Evolutionary conservation across 257 asterid genomes (phyloP), one percentile per base, ranked within the genome.

Genomic region (Salvia miltiorrhiza): DNA sequence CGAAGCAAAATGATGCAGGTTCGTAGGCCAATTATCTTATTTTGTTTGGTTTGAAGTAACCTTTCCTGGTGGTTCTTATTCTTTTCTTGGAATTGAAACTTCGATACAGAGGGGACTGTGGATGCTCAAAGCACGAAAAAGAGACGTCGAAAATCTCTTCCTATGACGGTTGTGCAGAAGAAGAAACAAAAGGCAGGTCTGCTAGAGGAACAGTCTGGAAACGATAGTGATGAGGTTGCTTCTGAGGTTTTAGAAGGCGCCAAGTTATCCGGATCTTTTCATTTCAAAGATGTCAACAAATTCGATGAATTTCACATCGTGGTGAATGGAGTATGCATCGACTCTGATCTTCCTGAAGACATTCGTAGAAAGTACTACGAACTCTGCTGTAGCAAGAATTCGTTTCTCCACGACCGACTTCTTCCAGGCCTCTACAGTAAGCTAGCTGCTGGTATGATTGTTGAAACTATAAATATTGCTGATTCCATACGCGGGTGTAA

Each of bases 1-100:
- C 81, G 11, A 90, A 88, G 81, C 96, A 83, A 81, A 78, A 73
- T 32, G 89, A 78, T 68, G 84, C 83, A 49, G 97, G 96, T 88
- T 76, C 12, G 65, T 72, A 50, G 32, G 62, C 40, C n/a, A 7
- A 3, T 14, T 67, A 21, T 45, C 57, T 70, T 55, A 3, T 61
- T 26, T 53, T 13, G 48, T 55, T 50, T 10, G 30, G 9, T 73
- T 50, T 9, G 13, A 37, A 66, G 32, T 65, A 11, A 20, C 62
- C 59, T 24, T 30, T 12, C 59, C 28, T 33, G 35, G 17, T 49
- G 60, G 17, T 50, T 59, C 72, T 43, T 37, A 35, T 43, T 23
- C 41, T 7, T 37, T 6, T 63, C 14, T 32, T 2, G 20, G 54
- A 28, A 32, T 72, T 20, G 33, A 49, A 50, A 44, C 43, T 21